Percentiles rank a stretch among this genome's conserved stretches.
Evolutionary conservation across 75 land plant genomes (phyloP).

Genomic region (Larix kaempferi): DNA sequence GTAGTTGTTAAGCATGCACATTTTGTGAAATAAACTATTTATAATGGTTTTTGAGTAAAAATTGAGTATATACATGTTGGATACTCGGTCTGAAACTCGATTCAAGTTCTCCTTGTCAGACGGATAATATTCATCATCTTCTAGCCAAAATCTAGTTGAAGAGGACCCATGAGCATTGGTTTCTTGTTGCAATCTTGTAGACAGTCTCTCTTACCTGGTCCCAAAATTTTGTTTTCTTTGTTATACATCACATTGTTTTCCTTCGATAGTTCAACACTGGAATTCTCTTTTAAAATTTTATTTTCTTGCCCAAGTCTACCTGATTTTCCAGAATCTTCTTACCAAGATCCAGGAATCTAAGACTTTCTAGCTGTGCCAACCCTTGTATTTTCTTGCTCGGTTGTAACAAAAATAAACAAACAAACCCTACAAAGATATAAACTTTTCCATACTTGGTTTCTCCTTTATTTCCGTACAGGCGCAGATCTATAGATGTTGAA

Average conservation of each 20-base stretch:
- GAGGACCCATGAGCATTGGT: conserved; percentile 1
- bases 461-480: too few relatives aligned
- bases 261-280: not conserved
- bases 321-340: not conserved
- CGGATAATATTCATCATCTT: conserved; percentile 12
- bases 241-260: not conserved
- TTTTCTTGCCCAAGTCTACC: not conserved
- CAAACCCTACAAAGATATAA: too few relatives aligned
- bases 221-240: not conserved
- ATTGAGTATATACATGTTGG: too few relatives aligned
- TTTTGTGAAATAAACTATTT: too few relatives aligned
- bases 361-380: too few relatives aligned
- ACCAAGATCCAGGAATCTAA: too few relatives aligned
- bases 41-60: too few relatives aligned
- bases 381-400: too few relatives aligned
- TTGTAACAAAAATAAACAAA: too few relatives aligned
- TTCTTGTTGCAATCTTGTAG: not conserved
- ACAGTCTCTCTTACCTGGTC: not conserved
- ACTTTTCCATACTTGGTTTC: too few relatives aligned
- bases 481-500: too few relatives aligned
- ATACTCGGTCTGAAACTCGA: conserved; percentile 13
- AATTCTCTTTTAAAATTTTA: conserved; percentile 1
- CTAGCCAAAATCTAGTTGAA: conserved; percentile 2
- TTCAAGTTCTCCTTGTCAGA: conserved; percentile 39
- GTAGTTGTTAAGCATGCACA: too few relatives aligned